Base-by-base conservation (phyloP, 768 basidiomycete species). In the Exidia glandulosa region DNA sequence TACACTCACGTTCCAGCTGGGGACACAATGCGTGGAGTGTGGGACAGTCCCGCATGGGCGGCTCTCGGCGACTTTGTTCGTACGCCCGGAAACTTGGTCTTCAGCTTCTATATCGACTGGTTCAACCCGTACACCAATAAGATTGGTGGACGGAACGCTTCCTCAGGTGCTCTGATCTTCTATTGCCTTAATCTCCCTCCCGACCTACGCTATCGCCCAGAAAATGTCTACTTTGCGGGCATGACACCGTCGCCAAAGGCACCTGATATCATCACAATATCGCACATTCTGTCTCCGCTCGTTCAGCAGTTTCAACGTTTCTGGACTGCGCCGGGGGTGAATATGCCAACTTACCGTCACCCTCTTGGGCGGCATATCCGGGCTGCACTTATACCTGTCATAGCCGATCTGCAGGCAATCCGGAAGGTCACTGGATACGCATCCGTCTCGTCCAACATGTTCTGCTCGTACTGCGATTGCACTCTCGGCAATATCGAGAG, bases 201-300 rank as follows among this genome's bases (percentile, higher is more conserved):
- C 0, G 63, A 73, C 16, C 58, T 72, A 1, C 63, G 69, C 1
- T 77, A 74, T 60, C 68, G 70, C 9, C 64, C 64, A 0, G 69
- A 76, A 60, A 77, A 79, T 60, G 70, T 79, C 64, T 78, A 68
- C 60, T 66, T 79, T 0, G 75, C 16, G 16, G 41, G 41, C 10
- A 45, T 45, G 12, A 45, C 41, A 19, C 41, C 41, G 10, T 12
- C 16, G 41, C 41, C 41, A 14, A 9, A 45, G 10, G 9, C 7
- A 19, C 41, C 41, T 12, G 41, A 45, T 23, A 19, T 45, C 16
- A 45, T 45, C 9, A 45, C 41, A 14, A 9, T 45, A 14, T 45
- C 41, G 10, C 41, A 45, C 23, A 5, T 45, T 23, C 16, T 19
- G 16, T 14, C 69, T 1, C 75, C 71, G 0, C 62, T 79, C 58